A percentile compares a stretch with the other conserved stretches of the same genome.
Evolutionary conservation across 2,329 filamentous ascomycete species (phyloP).

Genomic region (Paramyrothecium roridum): DNA sequence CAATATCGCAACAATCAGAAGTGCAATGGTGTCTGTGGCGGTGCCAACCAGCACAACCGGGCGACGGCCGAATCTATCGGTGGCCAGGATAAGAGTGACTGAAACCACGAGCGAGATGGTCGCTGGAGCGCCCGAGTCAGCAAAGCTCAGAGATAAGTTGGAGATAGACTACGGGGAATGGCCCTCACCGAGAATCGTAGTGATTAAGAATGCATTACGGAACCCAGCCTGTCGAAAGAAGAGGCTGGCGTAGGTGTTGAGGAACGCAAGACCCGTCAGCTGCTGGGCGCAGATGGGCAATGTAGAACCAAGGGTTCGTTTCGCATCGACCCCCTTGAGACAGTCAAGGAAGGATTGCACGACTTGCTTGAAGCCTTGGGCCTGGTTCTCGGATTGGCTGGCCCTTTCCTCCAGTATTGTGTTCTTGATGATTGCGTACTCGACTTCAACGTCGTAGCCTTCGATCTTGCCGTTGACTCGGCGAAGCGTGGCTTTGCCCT

Average conservation of each 20-base stretch:
- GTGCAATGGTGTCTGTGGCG: neutral
- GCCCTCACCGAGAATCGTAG: neutral
- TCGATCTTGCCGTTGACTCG: constrained; percentile 7
- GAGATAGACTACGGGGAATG: neutral
- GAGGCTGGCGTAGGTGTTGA: neutral
- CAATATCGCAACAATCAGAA: neutral
- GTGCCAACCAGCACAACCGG: neutral
- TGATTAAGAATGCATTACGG: neutral
- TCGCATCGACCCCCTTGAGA: neutral
- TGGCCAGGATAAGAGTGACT: neutral
- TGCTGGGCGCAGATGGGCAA: neutral
- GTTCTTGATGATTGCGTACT: constrained; percentile 11
- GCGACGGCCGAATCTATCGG: neutral
- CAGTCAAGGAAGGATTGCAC: neutral
- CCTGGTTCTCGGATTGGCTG: neutral
- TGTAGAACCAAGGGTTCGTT: neutral
- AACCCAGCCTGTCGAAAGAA: neutral
- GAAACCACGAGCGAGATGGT: neutral
- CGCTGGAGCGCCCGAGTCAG: no score
- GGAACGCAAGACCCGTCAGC: neutral
- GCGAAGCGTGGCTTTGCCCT: constrained; percentile 6
- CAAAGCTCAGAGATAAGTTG: no score
- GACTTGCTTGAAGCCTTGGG: neutral
- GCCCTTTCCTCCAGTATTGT: neutral
- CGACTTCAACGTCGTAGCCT: constrained; percentile 8